These are phyloP conservation scores for Luffa acutangula DNA, from an alignment of 306 rosid genomes.

Conservation along the genomic window DNA sequence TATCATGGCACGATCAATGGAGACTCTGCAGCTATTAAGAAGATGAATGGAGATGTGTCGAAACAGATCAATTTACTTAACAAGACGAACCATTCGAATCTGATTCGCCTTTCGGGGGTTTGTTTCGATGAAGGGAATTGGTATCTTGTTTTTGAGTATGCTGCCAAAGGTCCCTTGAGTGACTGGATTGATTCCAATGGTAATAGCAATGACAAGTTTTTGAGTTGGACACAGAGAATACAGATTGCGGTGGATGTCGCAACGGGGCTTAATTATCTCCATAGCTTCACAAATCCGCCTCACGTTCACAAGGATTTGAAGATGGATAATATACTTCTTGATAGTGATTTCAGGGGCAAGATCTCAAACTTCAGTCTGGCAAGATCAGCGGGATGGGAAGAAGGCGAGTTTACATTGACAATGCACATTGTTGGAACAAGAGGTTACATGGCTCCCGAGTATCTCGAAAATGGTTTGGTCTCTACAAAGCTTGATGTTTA, in stretches of 20 bases:
- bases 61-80: conserved; percentile 52
- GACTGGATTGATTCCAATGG: conserved; percentile 44
- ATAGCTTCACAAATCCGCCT: conserved; percentile 55
- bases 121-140: conserved; percentile 61
- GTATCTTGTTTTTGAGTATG: conserved; percentile 78
- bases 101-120: conserved; percentile 66
- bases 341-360: conserved; percentile 53
- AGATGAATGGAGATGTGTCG: conserved; percentile 53
- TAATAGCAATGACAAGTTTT: conserved; percentile 20
- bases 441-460: conserved; percentile 94
- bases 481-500: conserved; percentile 79
- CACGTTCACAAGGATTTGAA: conserved; percentile 74
- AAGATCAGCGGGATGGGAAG: conserved; percentile 36
- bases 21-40: conserved; percentile 57
- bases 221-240: conserved; percentile 63
- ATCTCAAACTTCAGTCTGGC: conserved; percentile 50
- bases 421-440: conserved; percentile 78
- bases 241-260: conserved; percentile 74
- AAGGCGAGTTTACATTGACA: conserved; percentile 46
- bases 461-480: conserved; percentile 65
- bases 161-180: conserved; percentile 60
- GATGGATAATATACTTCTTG: conserved; percentile 55
- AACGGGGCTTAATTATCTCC: conserved; percentile 71
- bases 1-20: conserved; percentile 44
- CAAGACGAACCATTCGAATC: conserved; percentile 68